phyloP scores from a whole-genome alignment of 139 green algal genomes.

The Diplosphaera chodatii region DNA sequence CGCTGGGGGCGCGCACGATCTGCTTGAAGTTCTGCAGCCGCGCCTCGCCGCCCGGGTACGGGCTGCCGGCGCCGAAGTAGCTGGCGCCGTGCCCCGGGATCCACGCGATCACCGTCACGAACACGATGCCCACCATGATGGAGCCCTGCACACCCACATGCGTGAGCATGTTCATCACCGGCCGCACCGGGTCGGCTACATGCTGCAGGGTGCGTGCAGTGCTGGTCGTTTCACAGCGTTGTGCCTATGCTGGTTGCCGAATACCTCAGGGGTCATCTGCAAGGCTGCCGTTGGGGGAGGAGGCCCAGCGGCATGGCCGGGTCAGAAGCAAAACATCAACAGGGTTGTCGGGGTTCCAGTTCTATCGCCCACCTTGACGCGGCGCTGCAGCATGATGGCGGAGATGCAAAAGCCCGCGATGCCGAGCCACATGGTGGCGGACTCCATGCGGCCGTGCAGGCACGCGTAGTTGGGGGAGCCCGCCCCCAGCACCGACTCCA shows the following conservation, averaged over 20 bases:
- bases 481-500: background rate
- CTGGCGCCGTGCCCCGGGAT: slow-evolving; percentile 54
- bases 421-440: slow-evolving; percentile 61
- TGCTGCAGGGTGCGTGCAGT: too few relatives aligned
- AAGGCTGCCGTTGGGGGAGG: too few relatives aligned
- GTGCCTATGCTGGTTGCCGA: too few relatives aligned
- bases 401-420: slow-evolving; percentile 66
- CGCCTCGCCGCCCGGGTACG: slow-evolving; percentile 38
- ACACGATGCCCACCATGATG: slow-evolving; percentile 70
- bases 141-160: slow-evolving; percentile 40
- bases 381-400: slow-evolving; percentile 45
- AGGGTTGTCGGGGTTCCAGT: too few relatives aligned
- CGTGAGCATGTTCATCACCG: too few relatives aligned
- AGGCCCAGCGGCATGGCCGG: too few relatives aligned
- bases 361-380: slow-evolving; percentile 32
- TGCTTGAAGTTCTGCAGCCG: slow-evolving; percentile 59
- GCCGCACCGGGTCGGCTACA: too few relatives aligned
- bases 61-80: slow-evolving; percentile 49
- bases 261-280: too few relatives aligned
- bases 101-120: slow-evolving; percentile 81
- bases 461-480: slow-evolving; percentile 20
- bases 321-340: too few relatives aligned
- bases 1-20: slow-evolving; percentile 40
- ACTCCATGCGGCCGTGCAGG: slow-evolving; percentile 34
- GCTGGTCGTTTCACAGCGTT: too few relatives aligned